Conservation (phyloP, 768 basidiomycete species). For the Dacryopinax spathularia region DNA sequence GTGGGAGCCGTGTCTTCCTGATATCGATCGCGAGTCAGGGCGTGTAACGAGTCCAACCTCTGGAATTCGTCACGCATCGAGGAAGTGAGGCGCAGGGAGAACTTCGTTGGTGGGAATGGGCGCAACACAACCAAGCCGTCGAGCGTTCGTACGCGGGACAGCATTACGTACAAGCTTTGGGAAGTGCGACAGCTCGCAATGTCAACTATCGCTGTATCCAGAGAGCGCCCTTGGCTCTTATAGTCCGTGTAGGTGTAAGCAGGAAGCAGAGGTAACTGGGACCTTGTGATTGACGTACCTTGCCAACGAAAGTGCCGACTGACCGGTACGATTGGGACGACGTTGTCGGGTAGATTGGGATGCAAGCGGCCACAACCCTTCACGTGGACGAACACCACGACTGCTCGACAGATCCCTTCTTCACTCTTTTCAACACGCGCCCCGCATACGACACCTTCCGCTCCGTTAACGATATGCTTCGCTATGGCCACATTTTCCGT, state of each 20-base stretch:
- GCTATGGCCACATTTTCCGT: background rate
- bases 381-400: background rate
- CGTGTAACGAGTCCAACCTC: too few species aligned
- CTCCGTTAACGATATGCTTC: background rate
- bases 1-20: too few species aligned
- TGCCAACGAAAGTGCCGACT: background rate
- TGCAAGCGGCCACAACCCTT: background rate
- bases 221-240: conserved; percentile 4
- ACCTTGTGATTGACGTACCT: background rate
- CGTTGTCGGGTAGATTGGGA: background rate
- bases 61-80: too few species aligned
- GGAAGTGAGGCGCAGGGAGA: too few species aligned
- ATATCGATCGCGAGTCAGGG: too few species aligned
- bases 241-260: conserved; percentile 7
- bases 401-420: background rate
- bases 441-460: background rate
- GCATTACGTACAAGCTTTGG: conserved; percentile 1
- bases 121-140: background rate
- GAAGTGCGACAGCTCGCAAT: background rate
- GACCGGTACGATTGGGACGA: background rate
- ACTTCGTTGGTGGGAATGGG: too few species aligned
- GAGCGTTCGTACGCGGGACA: background rate
- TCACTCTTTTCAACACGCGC: background rate
- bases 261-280: background rate
- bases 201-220: background rate